Conservation (phyloP, 2,329 filamentous ascomycete species). For the Exophiala xenobiotica region DNA sequence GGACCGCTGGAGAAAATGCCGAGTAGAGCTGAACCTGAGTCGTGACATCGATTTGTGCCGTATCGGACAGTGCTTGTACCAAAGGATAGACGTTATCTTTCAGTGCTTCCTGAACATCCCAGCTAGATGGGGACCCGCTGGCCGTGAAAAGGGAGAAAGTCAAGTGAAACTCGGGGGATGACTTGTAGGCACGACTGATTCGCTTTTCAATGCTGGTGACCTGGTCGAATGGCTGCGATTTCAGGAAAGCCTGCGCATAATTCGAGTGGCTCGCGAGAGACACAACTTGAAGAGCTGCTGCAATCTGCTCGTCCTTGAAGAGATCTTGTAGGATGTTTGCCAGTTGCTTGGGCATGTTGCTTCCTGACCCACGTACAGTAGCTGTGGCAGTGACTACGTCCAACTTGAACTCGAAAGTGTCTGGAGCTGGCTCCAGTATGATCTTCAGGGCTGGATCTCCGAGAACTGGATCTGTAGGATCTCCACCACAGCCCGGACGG, state of each 20-base stretch:
- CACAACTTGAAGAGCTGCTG: slow-evolving; percentile 63
- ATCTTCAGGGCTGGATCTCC: slow-evolving; percentile 65
- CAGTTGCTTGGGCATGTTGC: slow-evolving; percentile 56
- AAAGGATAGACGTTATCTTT: slow-evolving; percentile 79
- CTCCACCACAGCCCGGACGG: slow-evolving; percentile 15
- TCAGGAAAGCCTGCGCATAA: slow-evolving; percentile 36
- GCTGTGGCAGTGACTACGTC: slow-evolving; percentile 14
- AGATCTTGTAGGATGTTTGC: slow-evolving; percentile 73
- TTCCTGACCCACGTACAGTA: slow-evolving; percentile 12
- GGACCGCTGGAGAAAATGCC: slow-evolving; percentile 61
- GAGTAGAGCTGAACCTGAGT: slow-evolving; percentile 96
- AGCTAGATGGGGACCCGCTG: slow-evolving; percentile 73
- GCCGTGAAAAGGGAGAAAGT: slow-evolving; percentile 94
- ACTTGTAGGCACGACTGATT: slow-evolving; percentile 82
- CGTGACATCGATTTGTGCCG: slow-evolving; percentile 94
- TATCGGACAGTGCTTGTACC: slow-evolving; percentile 72
- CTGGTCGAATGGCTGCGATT: slow-evolving; percentile 45
- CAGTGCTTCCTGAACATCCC: slow-evolving; percentile 85
- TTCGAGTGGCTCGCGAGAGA: slow-evolving; percentile 33
- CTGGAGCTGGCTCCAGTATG: slow-evolving; percentile 57
- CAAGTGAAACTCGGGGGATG: slow-evolving; percentile 89
- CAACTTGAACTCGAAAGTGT: slow-evolving; percentile 32
- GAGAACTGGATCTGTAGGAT: slow-evolving; percentile 34
- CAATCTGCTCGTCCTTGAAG: slow-evolving; percentile 87
- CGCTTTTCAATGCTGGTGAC: slow-evolving; percentile 63